phyloP scores from a whole-genome alignment of 2,329 filamentous ascomycete species.

The Didymellaceae sp. region DNA sequence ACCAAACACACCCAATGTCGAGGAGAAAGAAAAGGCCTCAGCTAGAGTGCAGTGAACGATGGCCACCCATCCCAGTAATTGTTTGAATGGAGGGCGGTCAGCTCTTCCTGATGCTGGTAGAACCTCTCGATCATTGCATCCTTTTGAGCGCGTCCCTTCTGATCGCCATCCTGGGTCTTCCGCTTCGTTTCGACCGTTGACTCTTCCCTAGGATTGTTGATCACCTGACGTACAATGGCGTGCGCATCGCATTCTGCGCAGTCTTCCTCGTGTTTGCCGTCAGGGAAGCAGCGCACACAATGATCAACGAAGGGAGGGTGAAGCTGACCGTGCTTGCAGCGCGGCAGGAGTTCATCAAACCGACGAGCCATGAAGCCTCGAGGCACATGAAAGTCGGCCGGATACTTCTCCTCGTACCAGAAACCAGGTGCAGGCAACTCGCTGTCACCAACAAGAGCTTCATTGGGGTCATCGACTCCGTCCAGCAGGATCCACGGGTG shows the following conservation, averaged over 20 bases:
- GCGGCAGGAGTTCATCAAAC: neutral
- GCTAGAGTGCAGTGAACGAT: too few relatives aligned
- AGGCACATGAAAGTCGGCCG: neutral
- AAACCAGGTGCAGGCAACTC: neutral
- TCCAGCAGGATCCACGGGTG: neutral
- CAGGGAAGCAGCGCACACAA: conserved; percentile 2
- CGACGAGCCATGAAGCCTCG: too few relatives aligned
- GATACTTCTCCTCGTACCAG: neutral
- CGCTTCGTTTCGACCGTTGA: too few relatives aligned
- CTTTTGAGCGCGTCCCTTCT: too few relatives aligned
- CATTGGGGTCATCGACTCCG: neutral
- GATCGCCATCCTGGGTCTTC: too few relatives aligned
- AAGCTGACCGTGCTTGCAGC: neutral
- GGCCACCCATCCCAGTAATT: too few relatives aligned
- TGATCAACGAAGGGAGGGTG: neutral
- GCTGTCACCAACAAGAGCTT: neutral
- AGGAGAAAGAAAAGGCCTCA: too few relatives aligned
- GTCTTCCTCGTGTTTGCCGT: neutral
- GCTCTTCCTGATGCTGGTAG: too few relatives aligned
- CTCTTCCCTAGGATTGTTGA: neutral
- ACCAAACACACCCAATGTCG: too few relatives aligned
- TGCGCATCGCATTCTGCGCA: neutral
- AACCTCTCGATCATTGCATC: too few relatives aligned
- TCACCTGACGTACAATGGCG: neutral
- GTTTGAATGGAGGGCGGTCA: too few relatives aligned